A percentile compares a stretch with the other conserved stretches of the same genome.
Conservation (phyloP, 768 basidiomycete genomes). For the Mycena kentingensis region DNA sequence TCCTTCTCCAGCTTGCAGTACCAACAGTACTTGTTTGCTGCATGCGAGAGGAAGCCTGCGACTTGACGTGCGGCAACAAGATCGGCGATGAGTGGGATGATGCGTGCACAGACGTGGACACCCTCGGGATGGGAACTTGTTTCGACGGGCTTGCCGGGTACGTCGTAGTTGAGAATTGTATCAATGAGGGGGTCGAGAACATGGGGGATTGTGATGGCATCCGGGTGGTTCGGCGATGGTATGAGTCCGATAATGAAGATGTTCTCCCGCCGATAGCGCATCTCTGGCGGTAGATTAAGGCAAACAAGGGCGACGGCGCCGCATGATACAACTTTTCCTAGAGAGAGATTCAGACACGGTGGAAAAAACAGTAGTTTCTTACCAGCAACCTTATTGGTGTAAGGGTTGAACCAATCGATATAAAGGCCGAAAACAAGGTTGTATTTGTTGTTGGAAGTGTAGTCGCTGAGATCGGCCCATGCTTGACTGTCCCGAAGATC, state of each 20-base stretch:
- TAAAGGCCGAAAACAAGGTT: constrained; percentile 26
- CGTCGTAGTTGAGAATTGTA: constrained; percentile 8
- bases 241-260: constrained; percentile 30
- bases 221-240: constrained; percentile 30
- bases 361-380: constrained; percentile 18
- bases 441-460: constrained; percentile 6
- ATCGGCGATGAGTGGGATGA: constrained; percentile 25
- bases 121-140: constrained; percentile 22
- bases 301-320: too few species aligned
- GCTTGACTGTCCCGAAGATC: constrained; percentile 16
- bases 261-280: constrained; percentile 29
- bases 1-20: constrained; percentile 15
- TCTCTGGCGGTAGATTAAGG: too few species aligned
- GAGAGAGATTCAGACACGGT: constrained; percentile 34
- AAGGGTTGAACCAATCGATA: constrained; percentile 31
- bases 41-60: constrained; percentile 19
- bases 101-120: constrained; percentile 11
- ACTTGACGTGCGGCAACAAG: constrained; percentile 18
- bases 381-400: constrained; percentile 26
- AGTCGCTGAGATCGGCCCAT: constrained; percentile 10
- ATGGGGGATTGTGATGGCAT: constrained; percentile 5
- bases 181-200: constrained; percentile 15
- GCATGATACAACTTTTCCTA: too few species aligned
- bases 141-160: constrained; percentile 6
- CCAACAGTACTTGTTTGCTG: constrained; percentile 22